phyloP scores from a whole-genome alignment of 164 flowering plant species.

The Piper betle region DNA sequence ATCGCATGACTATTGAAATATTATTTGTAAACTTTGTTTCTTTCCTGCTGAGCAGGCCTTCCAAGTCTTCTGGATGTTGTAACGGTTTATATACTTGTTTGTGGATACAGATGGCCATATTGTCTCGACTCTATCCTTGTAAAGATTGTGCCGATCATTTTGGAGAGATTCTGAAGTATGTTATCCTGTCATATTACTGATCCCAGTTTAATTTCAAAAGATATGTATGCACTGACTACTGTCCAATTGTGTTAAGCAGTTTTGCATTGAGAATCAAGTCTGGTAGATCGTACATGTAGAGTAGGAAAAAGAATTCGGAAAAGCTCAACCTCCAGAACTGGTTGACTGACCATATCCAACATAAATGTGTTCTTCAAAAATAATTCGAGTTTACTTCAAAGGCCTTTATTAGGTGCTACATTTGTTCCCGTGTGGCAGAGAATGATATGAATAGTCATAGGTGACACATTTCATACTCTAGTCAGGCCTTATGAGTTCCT shows the following conservation, averaged over 20 bases:
- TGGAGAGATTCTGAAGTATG: slow-evolving; percentile 75
- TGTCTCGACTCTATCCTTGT: slow-evolving; percentile 95
- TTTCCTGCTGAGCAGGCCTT: background rate
- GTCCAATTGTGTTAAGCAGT: background rate
- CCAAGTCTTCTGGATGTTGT: no score
- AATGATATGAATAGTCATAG: no score
- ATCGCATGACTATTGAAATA: no score
- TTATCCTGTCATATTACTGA: background rate
- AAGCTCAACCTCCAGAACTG: background rate
- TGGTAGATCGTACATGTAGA: no score
- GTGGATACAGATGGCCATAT: slow-evolving; percentile 69
- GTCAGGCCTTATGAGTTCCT: no score
- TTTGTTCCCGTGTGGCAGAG: background rate
- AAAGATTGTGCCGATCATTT: slow-evolving; percentile 98
- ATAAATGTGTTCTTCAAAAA: background rate
- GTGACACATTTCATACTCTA: no score
- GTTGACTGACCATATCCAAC: background rate
- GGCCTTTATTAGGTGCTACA: background rate
- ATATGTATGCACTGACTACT: background rate
- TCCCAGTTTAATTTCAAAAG: background rate
- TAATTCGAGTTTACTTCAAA: background rate
- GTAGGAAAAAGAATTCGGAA: no score
- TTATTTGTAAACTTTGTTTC: no score
- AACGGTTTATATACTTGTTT: slow-evolving; percentile 3
- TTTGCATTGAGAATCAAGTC: no score